phyloP scores from a whole-genome alignment of 1,284 basidiomycete genomes.

The Apiotrichum sp. region DNA sequence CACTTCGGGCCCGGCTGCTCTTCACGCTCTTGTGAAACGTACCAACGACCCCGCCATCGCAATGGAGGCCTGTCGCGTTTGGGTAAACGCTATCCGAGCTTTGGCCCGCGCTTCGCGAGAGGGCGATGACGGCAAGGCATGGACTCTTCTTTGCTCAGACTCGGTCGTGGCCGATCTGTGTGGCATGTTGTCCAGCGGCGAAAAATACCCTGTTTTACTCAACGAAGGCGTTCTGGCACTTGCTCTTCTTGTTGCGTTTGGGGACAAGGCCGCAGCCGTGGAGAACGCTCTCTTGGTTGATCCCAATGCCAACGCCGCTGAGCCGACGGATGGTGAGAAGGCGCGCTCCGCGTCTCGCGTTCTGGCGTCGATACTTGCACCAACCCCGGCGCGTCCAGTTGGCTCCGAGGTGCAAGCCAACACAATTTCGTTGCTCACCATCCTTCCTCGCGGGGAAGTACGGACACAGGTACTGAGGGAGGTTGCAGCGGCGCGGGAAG shows the following conservation, averaged over 20 bases:
- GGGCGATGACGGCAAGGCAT: constrained; percentile 49
- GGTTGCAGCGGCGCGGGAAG: background rate
- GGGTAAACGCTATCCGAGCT: constrained; percentile 27
- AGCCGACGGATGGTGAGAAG: background rate
- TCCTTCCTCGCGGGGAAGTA: background rate
- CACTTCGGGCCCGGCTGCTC: constrained; percentile 51
- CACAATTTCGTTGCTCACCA: constrained; percentile 4
- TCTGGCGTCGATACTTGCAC: constrained; percentile 7
- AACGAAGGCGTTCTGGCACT: constrained; percentile 85
- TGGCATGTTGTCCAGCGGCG: constrained; percentile 67
- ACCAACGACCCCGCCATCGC: constrained; percentile 76
- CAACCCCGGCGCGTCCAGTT: background rate
- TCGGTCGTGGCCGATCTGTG: constrained; percentile 60
- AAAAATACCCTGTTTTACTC: constrained; percentile 73
- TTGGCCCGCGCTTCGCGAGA: background rate
- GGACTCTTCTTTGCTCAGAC: constrained; percentile 53
- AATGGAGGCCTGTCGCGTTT: constrained; percentile 63
- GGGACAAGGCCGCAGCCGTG: constrained; percentile 32
- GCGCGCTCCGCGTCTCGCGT: background rate
- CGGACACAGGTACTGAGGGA: background rate
- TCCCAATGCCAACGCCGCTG: background rate
- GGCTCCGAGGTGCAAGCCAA: constrained; percentile 12
- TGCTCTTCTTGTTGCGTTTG: constrained; percentile 55
- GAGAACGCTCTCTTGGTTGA: background rate
- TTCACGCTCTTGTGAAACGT: constrained; percentile 67